phyloP scores from a whole-genome alignment of 495 filamentous ascomycete species.

The Letharia lupina region DNA sequence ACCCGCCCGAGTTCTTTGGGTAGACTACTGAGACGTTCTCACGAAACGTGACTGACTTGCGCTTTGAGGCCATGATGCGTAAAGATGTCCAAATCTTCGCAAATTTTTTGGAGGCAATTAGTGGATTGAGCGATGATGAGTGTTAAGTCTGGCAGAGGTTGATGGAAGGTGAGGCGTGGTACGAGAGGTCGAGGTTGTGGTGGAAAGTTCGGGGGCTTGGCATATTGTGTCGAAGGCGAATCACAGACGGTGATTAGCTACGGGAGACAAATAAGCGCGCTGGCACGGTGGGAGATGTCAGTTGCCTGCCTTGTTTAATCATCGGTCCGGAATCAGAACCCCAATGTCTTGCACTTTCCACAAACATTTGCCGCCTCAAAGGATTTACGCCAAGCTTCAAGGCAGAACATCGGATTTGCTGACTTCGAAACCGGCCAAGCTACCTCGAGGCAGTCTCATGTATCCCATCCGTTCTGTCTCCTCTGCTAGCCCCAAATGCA shows the following conservation, averaged over 20 bases:
- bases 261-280: neutral
- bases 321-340: neutral
- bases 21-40: neutral
- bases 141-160: neutral
- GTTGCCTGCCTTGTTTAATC: neutral
- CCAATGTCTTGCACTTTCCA: neutral
- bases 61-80: neutral
- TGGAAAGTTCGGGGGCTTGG: constrained; percentile 1
- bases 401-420: neutral
- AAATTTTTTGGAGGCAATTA: neutral
- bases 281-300: neutral
- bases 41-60: neutral
- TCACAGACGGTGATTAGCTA: neutral
- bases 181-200: neutral
- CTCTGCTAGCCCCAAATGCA: neutral
- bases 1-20: neutral
- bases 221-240: neutral
- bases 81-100: neutral
- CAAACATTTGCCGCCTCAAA: neutral
- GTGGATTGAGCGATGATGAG: too few relatives aligned
- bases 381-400: neutral
- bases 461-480: neutral
- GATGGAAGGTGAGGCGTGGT: neutral
- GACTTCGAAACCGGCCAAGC: neutral
- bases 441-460: neutral